phyloP scores from a whole-genome alignment of 164 flowering plant species.

The Stephania japonica region DNA sequence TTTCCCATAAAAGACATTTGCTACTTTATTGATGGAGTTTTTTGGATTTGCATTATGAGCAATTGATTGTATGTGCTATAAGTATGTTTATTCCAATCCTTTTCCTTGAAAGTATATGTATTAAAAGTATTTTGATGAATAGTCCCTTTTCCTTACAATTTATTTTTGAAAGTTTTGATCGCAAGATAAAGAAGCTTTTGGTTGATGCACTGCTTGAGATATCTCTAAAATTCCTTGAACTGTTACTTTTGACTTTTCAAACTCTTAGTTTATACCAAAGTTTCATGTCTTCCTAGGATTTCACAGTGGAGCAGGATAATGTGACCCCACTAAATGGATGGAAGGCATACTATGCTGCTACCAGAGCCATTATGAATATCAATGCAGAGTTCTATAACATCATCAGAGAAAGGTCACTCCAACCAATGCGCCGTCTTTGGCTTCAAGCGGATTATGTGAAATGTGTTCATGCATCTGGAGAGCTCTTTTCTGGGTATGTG shows the following conservation, averaged over 20 bases:
- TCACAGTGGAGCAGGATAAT: conserved; percentile 79
- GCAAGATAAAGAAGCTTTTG: no score
- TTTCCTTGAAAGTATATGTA: no score
- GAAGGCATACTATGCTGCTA: conserved; percentile 98
- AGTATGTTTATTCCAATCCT: no score
- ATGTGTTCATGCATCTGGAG: conserved; percentile 82
- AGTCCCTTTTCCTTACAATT: background rate
- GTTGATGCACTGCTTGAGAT: background rate
- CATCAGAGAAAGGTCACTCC: conserved; percentile 68
- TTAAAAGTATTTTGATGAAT: background rate
- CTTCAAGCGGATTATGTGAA: conserved; percentile 93
- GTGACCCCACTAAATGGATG: conserved; percentile 84
- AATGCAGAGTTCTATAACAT: conserved; percentile 74
- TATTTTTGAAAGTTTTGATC: background rate
- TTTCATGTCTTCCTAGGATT: conserved; percentile 49
- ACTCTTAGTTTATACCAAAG: background rate
- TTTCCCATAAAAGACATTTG: no score
- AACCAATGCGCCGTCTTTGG: conserved; percentile 81
- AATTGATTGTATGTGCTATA: no score
- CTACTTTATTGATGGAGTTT: no score
- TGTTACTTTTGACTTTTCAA: background rate
- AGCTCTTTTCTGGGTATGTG: conserved; percentile 78
- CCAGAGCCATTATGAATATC: conserved; percentile 74
- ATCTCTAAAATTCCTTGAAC: no score
- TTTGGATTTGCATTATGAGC: no score